These are phyloP conservation scores for Myxozyma mucilagina DNA, from an alignment of 805 yeast genomes.

Conservation along the genomic window DNA sequence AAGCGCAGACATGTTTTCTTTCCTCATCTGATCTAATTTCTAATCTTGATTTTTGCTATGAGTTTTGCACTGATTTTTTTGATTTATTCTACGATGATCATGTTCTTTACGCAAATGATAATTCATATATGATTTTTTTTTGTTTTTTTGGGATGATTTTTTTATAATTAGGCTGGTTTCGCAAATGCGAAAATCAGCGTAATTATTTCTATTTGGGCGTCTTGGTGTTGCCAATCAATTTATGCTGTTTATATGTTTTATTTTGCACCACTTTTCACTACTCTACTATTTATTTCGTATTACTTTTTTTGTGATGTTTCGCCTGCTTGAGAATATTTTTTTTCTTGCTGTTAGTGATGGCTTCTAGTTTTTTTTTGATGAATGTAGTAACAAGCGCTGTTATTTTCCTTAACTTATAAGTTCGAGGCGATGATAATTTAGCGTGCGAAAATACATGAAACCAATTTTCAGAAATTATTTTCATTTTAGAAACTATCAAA, in stretches of 20 bases:
- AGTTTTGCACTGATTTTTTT: neutral
- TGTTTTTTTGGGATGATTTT: neutral
- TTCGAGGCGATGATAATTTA: no score
- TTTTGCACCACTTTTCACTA: neutral
- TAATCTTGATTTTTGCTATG: neutral
- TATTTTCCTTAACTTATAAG: no score
- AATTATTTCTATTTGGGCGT: neutral
- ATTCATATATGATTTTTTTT: no score
- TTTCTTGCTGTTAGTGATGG: neutral
- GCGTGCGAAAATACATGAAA: no score
- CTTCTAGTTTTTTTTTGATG: neutral
- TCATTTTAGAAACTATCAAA: no score
- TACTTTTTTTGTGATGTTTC: neutral
- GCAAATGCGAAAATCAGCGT: no score
- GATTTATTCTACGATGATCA: neutral
- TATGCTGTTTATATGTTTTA: neutral
- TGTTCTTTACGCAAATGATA: neutral
- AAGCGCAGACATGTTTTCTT: constrained; percentile 10
- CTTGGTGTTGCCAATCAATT: neutral
- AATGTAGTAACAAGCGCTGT: no score
- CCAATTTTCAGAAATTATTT: no score
- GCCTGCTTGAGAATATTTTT: neutral
- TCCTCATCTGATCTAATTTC: neutral
- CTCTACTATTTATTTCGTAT: neutral
- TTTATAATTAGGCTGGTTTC: neutral